Evolutionary conservation across 208 protist species (phyloP).

Genomic region (Wallacemonas sp.): DNA sequence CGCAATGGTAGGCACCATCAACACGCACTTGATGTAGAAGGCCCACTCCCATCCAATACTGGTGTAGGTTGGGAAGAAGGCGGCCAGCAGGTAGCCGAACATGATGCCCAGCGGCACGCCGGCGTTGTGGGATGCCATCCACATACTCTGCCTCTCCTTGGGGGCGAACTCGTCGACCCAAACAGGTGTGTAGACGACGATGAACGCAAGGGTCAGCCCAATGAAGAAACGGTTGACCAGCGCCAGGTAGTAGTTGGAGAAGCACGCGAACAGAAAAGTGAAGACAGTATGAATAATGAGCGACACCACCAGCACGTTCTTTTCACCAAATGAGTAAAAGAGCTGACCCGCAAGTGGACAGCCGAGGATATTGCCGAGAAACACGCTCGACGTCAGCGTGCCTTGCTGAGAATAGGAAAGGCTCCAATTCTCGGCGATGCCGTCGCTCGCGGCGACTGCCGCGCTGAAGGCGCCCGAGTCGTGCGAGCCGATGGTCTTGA

Average conservation of each 20-base stretch:
- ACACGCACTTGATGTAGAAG: conserved; percentile 78
- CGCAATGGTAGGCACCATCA: conserved; percentile 68
- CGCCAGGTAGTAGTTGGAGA: conserved; percentile 43
- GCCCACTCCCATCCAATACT: conserved; percentile 70
- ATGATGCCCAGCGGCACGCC: conserved; percentile 92
- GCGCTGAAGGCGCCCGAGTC: conserved; percentile 90
- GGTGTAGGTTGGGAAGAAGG: conserved; percentile 58
- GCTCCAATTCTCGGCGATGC: conserved; percentile 65
- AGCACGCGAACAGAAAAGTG: conserved; percentile 71
- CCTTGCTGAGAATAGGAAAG: conserved; percentile 61
- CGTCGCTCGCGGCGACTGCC: conserved; percentile 61
- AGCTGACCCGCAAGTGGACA: conserved; percentile 74
- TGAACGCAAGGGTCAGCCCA: conserved; percentile 85
- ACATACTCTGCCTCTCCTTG: conserved; percentile 67
- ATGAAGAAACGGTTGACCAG: conserved; percentile 86
- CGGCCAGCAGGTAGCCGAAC: conserved; percentile 81
- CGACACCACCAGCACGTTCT: conserved; percentile 45
- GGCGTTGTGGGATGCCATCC: conserved; percentile 91
- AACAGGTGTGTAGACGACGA: conserved; percentile 91
- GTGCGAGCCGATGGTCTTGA: conserved; percentile 84
- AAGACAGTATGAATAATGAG: conserved; percentile 74
- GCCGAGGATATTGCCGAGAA: conserved; percentile 81
- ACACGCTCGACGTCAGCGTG: conserved; percentile 76
- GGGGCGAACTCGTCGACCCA: conserved; percentile 94
- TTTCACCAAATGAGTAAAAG: conserved; percentile 69